Evolutionary conservation across 83 land plant genomes (phyloP), one percentile per base, ranked within the genome.

Genomic region (Isoetes engelmannii): DNA sequence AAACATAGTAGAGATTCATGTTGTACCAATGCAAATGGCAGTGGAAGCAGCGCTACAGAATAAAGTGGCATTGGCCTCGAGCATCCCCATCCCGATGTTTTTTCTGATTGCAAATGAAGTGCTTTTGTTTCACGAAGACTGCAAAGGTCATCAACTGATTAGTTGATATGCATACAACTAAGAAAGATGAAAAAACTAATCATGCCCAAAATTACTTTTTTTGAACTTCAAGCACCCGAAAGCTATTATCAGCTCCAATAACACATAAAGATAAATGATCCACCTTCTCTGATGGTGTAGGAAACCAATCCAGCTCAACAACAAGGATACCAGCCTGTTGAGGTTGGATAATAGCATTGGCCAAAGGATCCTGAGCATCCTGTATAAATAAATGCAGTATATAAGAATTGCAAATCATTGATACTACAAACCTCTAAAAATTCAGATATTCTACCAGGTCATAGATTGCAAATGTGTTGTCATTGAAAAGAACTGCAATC

Each of bases 211-310:
- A 7, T 44, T 60, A 60, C 63, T 3, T 60, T n/a, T 8, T 13
- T 13, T 83, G 85, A 71, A 94, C 76, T 75, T 90, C 98, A 69
- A 90, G 83, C 67, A 94, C 89, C 64, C 98, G 96, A 75, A 90
- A 88, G 73, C 98, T 94, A 63, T 92, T 80, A 67, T 94, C 98
- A 73, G 98, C 98, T 65, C 96, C 98, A 61, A 95, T 92, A 66
- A 90, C 69, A 73, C 98, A 94, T 47, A 94, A 68, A 17, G 84
- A 83, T 56, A 90, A 63, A 19, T 92, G 89, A 20, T 94, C 98
- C 70, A 80, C 70, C 71, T 80, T 92, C 65, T 82, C 85, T 70
- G 80, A 77, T 45, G 96, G 83, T 60, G 85, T 42, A 37, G 92
- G 88, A 70, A 88, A 83, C 98, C 98, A 94, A 67, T 94, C 98